These are phyloP conservation scores for Parmelia sp. DNA, from an alignment of 495 filamentous ascomycete species.

Conservation along the genomic window DNA sequence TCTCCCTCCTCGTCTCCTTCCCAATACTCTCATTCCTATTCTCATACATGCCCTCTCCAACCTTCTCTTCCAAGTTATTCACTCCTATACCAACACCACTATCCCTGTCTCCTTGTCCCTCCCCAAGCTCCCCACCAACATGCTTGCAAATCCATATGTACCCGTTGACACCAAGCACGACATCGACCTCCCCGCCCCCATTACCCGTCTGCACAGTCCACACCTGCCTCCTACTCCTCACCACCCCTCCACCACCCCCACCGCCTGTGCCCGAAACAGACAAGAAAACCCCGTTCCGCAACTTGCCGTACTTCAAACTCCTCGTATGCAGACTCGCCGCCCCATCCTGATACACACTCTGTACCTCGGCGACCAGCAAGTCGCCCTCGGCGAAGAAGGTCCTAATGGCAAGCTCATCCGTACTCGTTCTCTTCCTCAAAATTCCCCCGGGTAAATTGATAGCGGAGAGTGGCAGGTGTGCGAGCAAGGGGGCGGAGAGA, in stretches of 20 bases:
- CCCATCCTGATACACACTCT: slow-evolving; percentile 74
- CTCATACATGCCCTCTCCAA: slow-evolving; percentile 70
- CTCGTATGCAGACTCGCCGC: slow-evolving; percentile 82
- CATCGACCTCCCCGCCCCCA: slow-evolving; percentile 69
- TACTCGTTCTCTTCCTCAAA: slow-evolving; percentile 79
- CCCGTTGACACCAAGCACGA: slow-evolving; percentile 89
- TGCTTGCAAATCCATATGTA: slow-evolving; percentile 92
- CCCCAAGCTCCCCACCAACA: slow-evolving; percentile 45
- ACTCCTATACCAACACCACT: slow-evolving; percentile 61
- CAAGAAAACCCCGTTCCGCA: slow-evolving; percentile 86
- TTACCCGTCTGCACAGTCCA: slow-evolving; percentile 64
- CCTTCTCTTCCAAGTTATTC: slow-evolving; percentile 62
- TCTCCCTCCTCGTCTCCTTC: slow-evolving; percentile 73
- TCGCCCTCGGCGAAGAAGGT: slow-evolving; percentile 91
- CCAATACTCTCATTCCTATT: slow-evolving; percentile 83
- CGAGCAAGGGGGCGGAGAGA: slow-evolving; percentile 74
- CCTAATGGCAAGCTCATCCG: slow-evolving; percentile 92
- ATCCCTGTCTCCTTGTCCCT: slow-evolving; percentile 30
- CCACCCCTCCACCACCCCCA: slow-evolving; percentile 72
- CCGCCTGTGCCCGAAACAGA: slow-evolving; percentile 73
- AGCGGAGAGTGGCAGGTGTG: slow-evolving; percentile 70
- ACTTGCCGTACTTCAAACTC: slow-evolving; percentile 85
- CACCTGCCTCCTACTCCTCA: slow-evolving; percentile 72
- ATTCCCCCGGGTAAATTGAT: slow-evolving; percentile 96
- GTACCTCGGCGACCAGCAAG: slow-evolving; percentile 83